phyloP scores from a whole-genome alignment of 2,329 filamentous ascomycete genomes.

The Ascochyta clinopodiicola region DNA sequence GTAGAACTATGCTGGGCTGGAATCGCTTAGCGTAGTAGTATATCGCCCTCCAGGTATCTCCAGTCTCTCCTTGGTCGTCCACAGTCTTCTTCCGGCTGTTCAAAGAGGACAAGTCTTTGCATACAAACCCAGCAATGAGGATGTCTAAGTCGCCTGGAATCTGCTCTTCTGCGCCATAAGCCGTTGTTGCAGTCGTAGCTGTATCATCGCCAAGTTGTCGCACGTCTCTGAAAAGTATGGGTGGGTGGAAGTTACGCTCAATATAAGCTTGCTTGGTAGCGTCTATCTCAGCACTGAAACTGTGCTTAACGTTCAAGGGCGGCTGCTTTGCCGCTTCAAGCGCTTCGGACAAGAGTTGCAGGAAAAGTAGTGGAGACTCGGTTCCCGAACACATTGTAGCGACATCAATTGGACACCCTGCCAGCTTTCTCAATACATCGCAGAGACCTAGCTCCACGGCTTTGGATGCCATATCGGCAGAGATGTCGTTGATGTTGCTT shows the following conservation, averaged over 20 bases:
- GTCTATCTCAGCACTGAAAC: conserved; percentile 57
- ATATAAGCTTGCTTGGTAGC: conserved; percentile 57
- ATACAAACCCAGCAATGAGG: conserved; percentile 75
- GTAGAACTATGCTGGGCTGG: conserved; percentile 68
- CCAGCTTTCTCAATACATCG: conserved; percentile 45
- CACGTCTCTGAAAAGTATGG: conserved; percentile 54
- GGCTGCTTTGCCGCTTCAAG: conserved; percentile 21
- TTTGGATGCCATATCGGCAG: conserved; percentile 55
- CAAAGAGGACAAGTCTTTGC: conserved; percentile 74
- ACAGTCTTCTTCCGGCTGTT: conserved; percentile 65
- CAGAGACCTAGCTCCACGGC: conserved; percentile 44
- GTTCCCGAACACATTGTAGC: conserved; percentile 82
- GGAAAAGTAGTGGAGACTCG: conserved; percentile 72
- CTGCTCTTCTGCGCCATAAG: conserved; percentile 64
- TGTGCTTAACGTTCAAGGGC: conserved; percentile 44
- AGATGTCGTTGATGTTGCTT: conserved; percentile 56
- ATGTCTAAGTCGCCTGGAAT: conserved; percentile 69
- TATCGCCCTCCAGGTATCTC: conserved; percentile 69
- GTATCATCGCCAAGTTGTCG: conserved; percentile 52
- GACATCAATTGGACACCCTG: conserved; percentile 57
- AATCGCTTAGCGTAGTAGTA: conserved; percentile 62
- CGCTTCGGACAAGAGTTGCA: conserved; percentile 60
- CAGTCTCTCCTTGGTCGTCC: conserved; percentile 67
- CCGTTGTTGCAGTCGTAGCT: conserved; percentile 65
- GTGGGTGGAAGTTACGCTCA: conserved; percentile 53